Evolutionary conservation across 306 rosid species (phyloP), one percentile per base, ranked within the genome.

Genomic region (Citrullus amarus): DNA sequence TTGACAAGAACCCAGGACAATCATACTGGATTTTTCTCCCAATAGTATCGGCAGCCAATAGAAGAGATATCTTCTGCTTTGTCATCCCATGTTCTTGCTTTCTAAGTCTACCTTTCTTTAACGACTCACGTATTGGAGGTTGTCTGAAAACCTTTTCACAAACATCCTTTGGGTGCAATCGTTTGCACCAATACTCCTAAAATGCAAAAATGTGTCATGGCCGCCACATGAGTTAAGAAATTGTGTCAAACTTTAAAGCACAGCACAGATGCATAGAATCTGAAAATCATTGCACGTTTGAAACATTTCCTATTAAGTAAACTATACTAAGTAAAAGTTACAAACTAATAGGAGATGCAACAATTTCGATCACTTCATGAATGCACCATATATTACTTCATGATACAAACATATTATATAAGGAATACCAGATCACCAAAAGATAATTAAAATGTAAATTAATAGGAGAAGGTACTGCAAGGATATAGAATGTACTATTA

Each of bases 101-200:
- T 82, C 84, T 87, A 81, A 86, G 88, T 82, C 91, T 95, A 44
- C 89, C 89, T 85, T 89, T 95, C 86, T 89, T 95, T 83, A 88
- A 79, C 75, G 98, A 91, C 71, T 91, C 93, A 1, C 97, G 98
- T 78, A 95, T 77, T 58, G 97, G 89, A 79, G 98, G 96, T 77
- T 95, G 98, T 85, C 98, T 86, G 78, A 79, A 95, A 79, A 95
- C 98, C 83, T 92, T 95, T 89, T 95, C 96, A 50, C 98, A 95
- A 9, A 95, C 98, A 85, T 91, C 85, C 85, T 92, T 95, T 44
- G 98, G 98, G 81, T 92, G 98, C 90, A 92, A 86, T 80, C 88
- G 88, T 87, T 89, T 92, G 85, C 97, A 95, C 98, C 98, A 95
- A 82, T 92, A 92, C 83, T 92, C 98, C 98, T 92, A 86, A 85